Evolutionary conservation across 2,329 filamentous ascomycete species (phyloP), one percentile per base, ranked within the genome.

Genomic region (Alternaria rosae): DNA sequence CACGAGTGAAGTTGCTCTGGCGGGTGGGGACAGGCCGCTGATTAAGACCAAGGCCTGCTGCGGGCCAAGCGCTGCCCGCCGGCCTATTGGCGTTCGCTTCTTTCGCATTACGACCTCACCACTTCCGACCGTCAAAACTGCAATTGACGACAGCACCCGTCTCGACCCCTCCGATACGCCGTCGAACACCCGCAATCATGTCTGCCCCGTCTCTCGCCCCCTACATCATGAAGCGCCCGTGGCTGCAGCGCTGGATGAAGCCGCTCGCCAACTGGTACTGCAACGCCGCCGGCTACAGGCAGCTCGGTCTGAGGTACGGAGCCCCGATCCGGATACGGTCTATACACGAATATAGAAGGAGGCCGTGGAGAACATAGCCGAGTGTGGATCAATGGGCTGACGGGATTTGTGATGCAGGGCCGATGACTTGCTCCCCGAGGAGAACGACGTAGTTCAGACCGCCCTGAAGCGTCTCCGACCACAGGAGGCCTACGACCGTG

Each of bases 341-440:
- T 42, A 25, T 13, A 17, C 48, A 41, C 9, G 15, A 42, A 26
- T 12, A 38, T 15, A 25, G 43, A 32, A 50, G 7, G 26, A 43
- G 8, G 9, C 4, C 0, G 30, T 20, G 54, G 59, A 3, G 53
- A 13, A 57, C 23, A 47, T 48, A 57, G 32, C 10, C 51, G 42
- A 52, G 7, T 61, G 43, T 54, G 66, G 62, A 66, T 48, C n/a
- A 54, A 76, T 74, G 65, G 51, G 71, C 76, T 80, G 68, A 79
- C 75, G 32, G 55, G 44, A 54, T 57, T 52, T 71, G 62, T 64
- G 68, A 66, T 68, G 73, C 79, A 98, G 95, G 83, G 89, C 90
- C 86, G 95, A 99, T 83, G 95, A 99, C 81, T 84, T 99, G 80
- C 92, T 97, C 80, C 89, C 92, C 80, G 95, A 99, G 84, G 95